phyloP scores from a whole-genome alignment of 2,329 filamentous ascomycete genomes.

The Seiridium cupressi region DNA sequence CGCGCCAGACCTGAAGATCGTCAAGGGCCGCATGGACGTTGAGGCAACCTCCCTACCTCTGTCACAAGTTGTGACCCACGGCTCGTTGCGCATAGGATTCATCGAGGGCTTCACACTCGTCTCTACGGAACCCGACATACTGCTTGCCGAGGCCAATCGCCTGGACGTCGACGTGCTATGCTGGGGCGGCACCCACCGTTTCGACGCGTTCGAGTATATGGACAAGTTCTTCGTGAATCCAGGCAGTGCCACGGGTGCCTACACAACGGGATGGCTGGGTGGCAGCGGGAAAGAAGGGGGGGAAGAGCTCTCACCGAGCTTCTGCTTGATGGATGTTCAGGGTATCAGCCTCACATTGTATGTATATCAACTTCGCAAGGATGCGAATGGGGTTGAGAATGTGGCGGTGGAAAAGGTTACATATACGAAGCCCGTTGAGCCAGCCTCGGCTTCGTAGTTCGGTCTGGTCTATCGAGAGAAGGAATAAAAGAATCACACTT shows the following conservation, averaged over 20 bases:
- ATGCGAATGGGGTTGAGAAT: conserved; percentile 73
- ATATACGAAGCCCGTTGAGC: conserved; percentile 73
- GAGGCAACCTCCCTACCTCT: conserved; percentile 65
- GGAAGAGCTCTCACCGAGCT: conserved; percentile 81
- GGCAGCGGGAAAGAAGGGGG: conserved; percentile 46
- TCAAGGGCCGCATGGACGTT: conserved; percentile 66
- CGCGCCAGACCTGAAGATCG: conserved; percentile 70
- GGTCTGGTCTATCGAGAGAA: conserved; percentile 24
- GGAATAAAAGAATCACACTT: neutral
- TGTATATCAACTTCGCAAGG: conserved; percentile 83
- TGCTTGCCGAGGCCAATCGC: conserved; percentile 66
- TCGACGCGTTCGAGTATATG: conserved; percentile 72
- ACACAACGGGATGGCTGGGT: conserved; percentile 50
- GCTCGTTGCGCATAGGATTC: conserved; percentile 64
- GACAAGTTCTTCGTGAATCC: conserved; percentile 74
- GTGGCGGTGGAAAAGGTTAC: conserved; percentile 85
- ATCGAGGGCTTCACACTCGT: conserved; percentile 68
- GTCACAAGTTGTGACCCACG: conserved; percentile 65
- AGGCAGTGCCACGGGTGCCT: conserved; percentile 64
- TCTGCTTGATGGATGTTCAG: conserved; percentile 98
- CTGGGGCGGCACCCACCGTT: conserved; percentile 67
- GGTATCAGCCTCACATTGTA: conserved; percentile 94
- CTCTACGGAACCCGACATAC: conserved; percentile 63
- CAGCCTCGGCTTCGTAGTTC: conserved; percentile 45
- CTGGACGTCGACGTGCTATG: conserved; percentile 68